Evolutionary conservation across 106 monocot genomes (phyloP).

Genomic region (Dendrobium chrysotoxum): DNA sequence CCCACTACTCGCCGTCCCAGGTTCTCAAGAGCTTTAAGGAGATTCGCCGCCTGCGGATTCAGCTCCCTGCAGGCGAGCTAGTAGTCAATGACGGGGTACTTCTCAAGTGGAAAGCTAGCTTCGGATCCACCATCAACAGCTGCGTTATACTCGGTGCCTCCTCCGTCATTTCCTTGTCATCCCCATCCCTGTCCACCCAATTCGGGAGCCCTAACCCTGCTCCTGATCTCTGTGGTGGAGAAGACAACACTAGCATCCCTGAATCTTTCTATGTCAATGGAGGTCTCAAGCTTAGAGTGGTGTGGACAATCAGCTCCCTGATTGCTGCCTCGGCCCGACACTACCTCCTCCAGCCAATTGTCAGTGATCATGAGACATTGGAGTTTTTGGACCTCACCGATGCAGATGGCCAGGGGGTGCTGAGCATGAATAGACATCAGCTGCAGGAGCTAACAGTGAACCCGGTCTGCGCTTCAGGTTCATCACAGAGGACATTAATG

Average conservation of each 20-base stretch:
- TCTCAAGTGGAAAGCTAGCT: constrained; percentile 62
- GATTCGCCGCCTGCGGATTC: constrained; percentile 40
- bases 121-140: constrained; percentile 57
- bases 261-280: constrained; percentile 69
- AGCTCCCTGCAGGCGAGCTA: constrained; percentile 56
- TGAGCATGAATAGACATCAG: constrained; percentile 54
- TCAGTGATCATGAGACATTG: constrained; percentile 54
- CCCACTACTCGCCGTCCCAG: constrained; percentile 64
- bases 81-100: constrained; percentile 42
- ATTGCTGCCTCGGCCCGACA: constrained; percentile 91
- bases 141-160: constrained; percentile 68
- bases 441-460: constrained; percentile 50
- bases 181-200: background rate
- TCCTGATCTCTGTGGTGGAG: background rate
- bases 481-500: constrained; percentile 62
- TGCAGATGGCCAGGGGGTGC: constrained; percentile 69
- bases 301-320: constrained; percentile 89
- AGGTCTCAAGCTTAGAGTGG: constrained; percentile 66
- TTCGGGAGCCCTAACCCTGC: background rate
- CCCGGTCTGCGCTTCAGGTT: constrained; percentile 58
- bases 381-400: constrained; percentile 67
- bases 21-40: constrained; percentile 47
- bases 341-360: constrained; percentile 63
- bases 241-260: constrained; percentile 40
- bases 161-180: constrained; percentile 13